Percentiles rank a stretch among this genome's conserved stretches.
Evolutionary conservation across 2,329 filamentous ascomycete species (phyloP).

Genomic region (Curvularia verruculosa): DNA sequence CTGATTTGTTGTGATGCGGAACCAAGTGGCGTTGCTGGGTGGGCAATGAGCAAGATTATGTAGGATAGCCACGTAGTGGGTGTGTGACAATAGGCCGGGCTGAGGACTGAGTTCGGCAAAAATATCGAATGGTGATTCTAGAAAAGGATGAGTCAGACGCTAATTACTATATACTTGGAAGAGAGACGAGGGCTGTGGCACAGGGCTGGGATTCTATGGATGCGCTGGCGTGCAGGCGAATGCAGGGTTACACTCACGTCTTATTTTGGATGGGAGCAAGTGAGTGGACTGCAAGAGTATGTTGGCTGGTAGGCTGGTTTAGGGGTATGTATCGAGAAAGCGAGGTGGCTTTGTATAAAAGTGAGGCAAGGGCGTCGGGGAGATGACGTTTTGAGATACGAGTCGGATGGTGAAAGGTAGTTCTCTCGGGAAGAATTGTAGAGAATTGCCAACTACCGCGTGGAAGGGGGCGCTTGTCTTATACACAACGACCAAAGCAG

Average conservation of each 20-base stretch:
- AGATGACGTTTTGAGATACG: slow-evolving; percentile 10
- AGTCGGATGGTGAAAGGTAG: background rate
- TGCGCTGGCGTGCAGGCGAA: slow-evolving; percentile 38
- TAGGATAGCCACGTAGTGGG: slow-evolving; percentile 42
- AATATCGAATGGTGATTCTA: slow-evolving; percentile 25
- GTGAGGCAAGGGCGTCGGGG: slow-evolving; percentile 9
- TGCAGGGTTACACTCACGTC: slow-evolving; percentile 40
- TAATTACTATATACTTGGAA: slow-evolving; percentile 32
- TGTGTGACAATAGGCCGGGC: slow-evolving; percentile 21
- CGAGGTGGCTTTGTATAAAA: slow-evolving; percentile 15
- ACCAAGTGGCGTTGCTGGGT: slow-evolving; percentile 13
- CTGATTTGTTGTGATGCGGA: slow-evolving; percentile 26
- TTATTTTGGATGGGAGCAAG: slow-evolving; percentile 22
- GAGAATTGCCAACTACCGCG: slow-evolving; percentile 16
- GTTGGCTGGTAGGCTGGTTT: background rate
- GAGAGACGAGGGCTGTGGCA: slow-evolving; percentile 8
- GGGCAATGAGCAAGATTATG: slow-evolving; percentile 23
- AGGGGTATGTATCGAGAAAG: slow-evolving; percentile 1
- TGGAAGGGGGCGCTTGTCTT: slow-evolving; percentile 32
- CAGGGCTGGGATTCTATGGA: slow-evolving; percentile 34
- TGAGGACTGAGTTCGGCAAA: slow-evolving; percentile 11
- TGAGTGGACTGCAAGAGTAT: slow-evolving; percentile 6
- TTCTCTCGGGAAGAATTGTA: slow-evolving; percentile 15
- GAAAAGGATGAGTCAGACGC: slow-evolving; percentile 45
- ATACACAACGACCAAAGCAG: slow-evolving; percentile 24